These are phyloP conservation scores for Verticillium isaacii DNA, from an alignment of 2,329 filamentous ascomycete species.

Conservation along the genomic window DNA sequence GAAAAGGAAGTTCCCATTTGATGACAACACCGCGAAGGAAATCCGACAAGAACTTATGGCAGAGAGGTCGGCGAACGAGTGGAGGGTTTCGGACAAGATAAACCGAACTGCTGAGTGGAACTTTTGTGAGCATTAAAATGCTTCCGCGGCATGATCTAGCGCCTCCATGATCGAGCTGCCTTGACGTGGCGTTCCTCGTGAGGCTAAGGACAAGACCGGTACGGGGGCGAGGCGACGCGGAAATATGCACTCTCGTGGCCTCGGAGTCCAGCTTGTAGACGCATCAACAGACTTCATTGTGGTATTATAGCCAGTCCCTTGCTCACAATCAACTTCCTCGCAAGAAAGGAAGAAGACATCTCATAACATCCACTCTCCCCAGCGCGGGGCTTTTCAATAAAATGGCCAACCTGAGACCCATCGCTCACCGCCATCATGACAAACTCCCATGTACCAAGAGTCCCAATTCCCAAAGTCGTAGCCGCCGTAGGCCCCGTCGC, in stretches of 20 bases:
- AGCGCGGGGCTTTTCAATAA: not conserved
- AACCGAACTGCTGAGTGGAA: conserved; percentile 6
- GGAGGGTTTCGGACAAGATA: not conserved
- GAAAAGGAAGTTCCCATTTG: conserved; percentile 16
- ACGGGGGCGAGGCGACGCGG: too few species aligned
- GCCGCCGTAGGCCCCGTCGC: not conserved
- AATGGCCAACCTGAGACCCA: not conserved
- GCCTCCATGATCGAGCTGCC: too few species aligned
- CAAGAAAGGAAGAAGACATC: too few species aligned
- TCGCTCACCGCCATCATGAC: not conserved
- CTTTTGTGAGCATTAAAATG: conserved; percentile 20
- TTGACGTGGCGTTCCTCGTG: too few species aligned
- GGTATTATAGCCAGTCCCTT: not conserved
- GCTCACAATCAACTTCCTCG: too few species aligned
- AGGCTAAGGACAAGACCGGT: too few species aligned
- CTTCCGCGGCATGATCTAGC: too few species aligned
- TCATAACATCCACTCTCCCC: not conserved
- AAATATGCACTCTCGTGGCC: too few species aligned
- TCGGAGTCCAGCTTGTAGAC: not conserved
- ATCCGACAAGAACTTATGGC: conserved; percentile 20
- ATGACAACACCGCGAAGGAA: conserved; percentile 15
- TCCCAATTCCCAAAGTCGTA: not conserved
- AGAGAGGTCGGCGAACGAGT: conserved; percentile 14
- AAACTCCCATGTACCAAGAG: not conserved
- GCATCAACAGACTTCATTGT: not conserved